These are phyloP conservation scores for Proliferodiscus dingleyae DNA, from an alignment of 2,329 filamentous ascomycete genomes.

Conservation along the genomic window DNA sequence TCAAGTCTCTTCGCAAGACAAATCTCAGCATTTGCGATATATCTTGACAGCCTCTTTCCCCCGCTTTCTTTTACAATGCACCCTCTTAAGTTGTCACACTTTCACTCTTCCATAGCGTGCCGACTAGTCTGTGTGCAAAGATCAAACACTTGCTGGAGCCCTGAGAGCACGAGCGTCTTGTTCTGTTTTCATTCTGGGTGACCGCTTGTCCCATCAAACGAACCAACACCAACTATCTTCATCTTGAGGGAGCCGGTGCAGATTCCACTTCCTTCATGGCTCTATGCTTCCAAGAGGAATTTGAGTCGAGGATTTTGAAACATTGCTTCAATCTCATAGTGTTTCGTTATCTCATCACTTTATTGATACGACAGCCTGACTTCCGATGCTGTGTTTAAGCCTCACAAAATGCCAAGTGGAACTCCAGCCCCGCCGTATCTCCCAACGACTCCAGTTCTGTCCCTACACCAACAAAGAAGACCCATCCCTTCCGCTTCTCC, in stretches of 20 bases:
- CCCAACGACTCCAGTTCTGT: slow-evolving; percentile 19
- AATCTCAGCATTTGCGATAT: background rate
- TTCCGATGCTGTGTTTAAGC: background rate
- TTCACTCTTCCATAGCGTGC: slow-evolving; percentile 70
- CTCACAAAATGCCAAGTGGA: slow-evolving; percentile 21
- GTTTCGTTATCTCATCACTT: background rate
- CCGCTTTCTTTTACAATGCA: slow-evolving; percentile 43
- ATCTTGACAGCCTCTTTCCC: background rate
- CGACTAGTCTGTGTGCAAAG: slow-evolving; percentile 97
- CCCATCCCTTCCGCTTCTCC: slow-evolving; percentile 54
- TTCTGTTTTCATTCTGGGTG: slow-evolving; percentile 30
- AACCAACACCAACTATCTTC: slow-evolving; percentile 24
- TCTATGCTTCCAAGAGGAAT: slow-evolving; percentile 17
- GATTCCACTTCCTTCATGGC: slow-evolving; percentile 17
- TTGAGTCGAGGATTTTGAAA: slow-evolving; percentile 26
- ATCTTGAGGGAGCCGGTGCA: slow-evolving; percentile 20
- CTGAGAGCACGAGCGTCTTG: slow-evolving; percentile 32
- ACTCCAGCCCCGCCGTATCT: slow-evolving; percentile 15
- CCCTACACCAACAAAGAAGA: slow-evolving; percentile 55
- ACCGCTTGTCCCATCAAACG: slow-evolving; percentile 30
- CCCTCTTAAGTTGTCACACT: slow-evolving; percentile 96
- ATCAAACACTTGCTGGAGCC: slow-evolving; percentile 40
- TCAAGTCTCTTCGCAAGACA: background rate
- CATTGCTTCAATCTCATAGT: slow-evolving; percentile 9
- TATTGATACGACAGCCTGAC: background rate